Base-by-base conservation (phyloP, 179 eudicot genomes). In the Spergularia azorica region DNA sequence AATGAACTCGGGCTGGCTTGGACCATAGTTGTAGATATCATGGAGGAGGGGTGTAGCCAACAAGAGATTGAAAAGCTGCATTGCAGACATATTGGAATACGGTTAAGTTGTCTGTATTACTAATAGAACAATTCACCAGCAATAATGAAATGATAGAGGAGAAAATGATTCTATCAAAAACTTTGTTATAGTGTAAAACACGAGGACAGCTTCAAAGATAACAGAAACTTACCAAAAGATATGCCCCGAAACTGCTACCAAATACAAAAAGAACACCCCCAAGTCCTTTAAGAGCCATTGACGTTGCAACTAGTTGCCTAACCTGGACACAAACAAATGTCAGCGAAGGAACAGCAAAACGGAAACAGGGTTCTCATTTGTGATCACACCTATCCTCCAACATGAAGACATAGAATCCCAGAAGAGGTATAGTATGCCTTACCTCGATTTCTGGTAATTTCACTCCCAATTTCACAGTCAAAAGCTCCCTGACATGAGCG, bases 201-300 rank as follows among this genome's bases (percentile, higher is more conserved):
- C 16, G 64, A 46, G 61, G 14, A 52, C 16, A 6, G 14, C 1
- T 10, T 63, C 7, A 50, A 55, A 15, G 50, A 14, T 9, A 46
- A 9, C 43, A 17, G 75, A 41, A 70, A 70, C 77, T 73, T 56
- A 91, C 97, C 91, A 92, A 83, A 62, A 92, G 82, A 84, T 82
- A 88, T 55, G 94, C 94, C 18, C 97, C 97, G 57, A 86, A 71
- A 69, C 84, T 72, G 84, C 97, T 88, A 73, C 94, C 94, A 73
- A 87, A 81, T 38, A 92, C 84, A 67, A 92, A 92, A 58, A 92
- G 85, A 32, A 88, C 69, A 14, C 97, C 87, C 46, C 97, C 97
- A 38, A 90, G 62, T 14, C 87, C 92, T 76, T 92, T 90, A 61
- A 90, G 11, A 12, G 74, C 87, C 54, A 92, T 73, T 43, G 89